phyloP scores from a whole-genome alignment of 495 filamentous ascomycete genomes.

The Parathielavia appendiculata region DNA sequence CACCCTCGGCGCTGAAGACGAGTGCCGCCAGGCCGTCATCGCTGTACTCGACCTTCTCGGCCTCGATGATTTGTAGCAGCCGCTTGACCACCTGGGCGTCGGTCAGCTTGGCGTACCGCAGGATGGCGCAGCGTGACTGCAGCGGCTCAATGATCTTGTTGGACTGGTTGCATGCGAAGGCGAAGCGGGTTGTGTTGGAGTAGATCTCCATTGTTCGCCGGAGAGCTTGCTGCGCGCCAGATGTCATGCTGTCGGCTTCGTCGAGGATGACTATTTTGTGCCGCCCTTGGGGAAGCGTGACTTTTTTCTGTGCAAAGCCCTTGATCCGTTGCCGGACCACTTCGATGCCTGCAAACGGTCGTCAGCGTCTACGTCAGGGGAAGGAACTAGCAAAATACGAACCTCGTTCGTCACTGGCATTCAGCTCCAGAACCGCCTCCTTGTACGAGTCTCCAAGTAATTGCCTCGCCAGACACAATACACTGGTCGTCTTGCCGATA shows the following conservation, averaged over 20 bases:
- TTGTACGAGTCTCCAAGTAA: conserved; percentile 92
- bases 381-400: neutral
- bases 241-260: conserved; percentile 97
- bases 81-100: conserved; percentile 88
- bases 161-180: conserved; percentile 96
- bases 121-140: conserved; percentile 92
- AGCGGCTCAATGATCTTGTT: conserved; percentile 99
- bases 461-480: conserved; percentile 88
- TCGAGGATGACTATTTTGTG: conserved; percentile 98
- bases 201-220: conserved; percentile 99
- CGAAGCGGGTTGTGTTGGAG: conserved; percentile 91
- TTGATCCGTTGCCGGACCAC: conserved; percentile 99
- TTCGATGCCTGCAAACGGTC: conserved; percentile 64
- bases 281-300: conserved; percentile 82
- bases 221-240: conserved; percentile 91
- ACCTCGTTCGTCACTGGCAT: conserved; percentile 94
- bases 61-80: conserved; percentile 84
- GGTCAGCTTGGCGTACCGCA: conserved; percentile 87
- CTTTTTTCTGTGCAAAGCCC: conserved; percentile 98
- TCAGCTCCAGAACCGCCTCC: conserved; percentile 93
- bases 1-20: conserved; percentile 94
- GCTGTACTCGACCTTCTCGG: conserved; percentile 77
- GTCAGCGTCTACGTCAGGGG: neutral
- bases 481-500: conserved; percentile 97
- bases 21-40: conserved; percentile 94